Base-by-base conservation (phyloP, 306 rosid genomes). In the Trichosanthes cucumerina region DNA sequence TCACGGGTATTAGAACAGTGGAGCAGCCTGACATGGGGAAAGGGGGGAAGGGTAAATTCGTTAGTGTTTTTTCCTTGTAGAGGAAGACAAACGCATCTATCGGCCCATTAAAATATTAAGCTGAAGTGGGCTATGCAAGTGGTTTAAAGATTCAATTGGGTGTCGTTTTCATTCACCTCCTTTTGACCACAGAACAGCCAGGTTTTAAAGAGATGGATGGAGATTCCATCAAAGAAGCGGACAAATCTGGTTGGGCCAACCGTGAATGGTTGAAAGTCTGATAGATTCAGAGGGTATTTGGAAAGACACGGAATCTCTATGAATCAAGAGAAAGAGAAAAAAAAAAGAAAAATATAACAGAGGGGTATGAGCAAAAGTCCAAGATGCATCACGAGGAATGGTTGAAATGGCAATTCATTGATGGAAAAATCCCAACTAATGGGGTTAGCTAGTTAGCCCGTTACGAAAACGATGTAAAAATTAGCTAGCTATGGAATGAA, bases 1-100 rank as follows among this genome's bases (percentile, higher is more conserved):
- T 92, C 0, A 95, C 96, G 11, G 99, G 97, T 78, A 95, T 91
- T 34, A 91, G 88, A 82, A 92, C 99, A 1, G 92, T 86, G 19
- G 97, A 84, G 79, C 79, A 79, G 71, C 86, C 89, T 81, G 82
- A 34, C 64, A 23, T 81, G 59, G 65, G 44, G 43, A 71, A 13
- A 43, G 13, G 28, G 24, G 31, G 52, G 47, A 64, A 73, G 0
- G 77, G 56, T 24, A 24, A 70, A 70, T 70, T 44, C 33, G 38
- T 26, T 69, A 41, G 49, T 41, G 53, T 43, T 69, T 69, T 21
- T 39, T 18, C n/a, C 75, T 41, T 69, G 11, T 69, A 2, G 11
- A 23, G 75, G 75, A 69, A 69, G 53, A 21, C 75, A 69, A 9
- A 23, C 75, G 1, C 5, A 69, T 69, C 54, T 43, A 38, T 66